These are phyloP conservation scores for Saccharomyces eubayanus DNA, from an alignment of 805 yeast species.

Conservation along the genomic window DNA sequence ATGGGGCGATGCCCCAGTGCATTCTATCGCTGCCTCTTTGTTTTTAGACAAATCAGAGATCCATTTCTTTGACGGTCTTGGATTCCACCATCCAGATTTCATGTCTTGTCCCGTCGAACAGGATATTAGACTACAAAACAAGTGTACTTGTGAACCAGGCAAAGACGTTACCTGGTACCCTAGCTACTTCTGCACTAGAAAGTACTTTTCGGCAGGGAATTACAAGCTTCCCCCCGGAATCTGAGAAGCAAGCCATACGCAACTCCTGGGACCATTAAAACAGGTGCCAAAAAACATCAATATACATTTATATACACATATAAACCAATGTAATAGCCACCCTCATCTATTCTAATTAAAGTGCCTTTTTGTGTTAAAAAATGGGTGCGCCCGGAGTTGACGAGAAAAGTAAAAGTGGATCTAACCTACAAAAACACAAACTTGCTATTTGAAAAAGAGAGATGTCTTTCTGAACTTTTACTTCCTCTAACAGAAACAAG, in stretches of 20 bases:
- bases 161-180: slow-evolving; percentile 64
- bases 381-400: not conserved
- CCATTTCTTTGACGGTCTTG: slow-evolving; percentile 67
- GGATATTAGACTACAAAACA: slow-evolving; percentile 45
- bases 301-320: not conserved
- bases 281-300: not conserved
- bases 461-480: not conserved
- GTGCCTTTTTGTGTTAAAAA: not conserved
- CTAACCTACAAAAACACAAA: not conserved
- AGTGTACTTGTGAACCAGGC: slow-evolving; percentile 53
- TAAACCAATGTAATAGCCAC: not conserved
- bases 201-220: slow-evolving; percentile 38
- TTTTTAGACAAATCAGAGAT: slow-evolving; percentile 48
- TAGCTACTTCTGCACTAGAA: slow-evolving; percentile 59
- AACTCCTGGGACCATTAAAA: not conserved
- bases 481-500: not conserved
- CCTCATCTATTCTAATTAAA: not conserved
- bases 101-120: slow-evolving; percentile 51
- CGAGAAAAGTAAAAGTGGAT: not conserved
- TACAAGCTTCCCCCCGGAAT: slow-evolving; percentile 14
- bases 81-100: slow-evolving; percentile 67
- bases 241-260: slow-evolving; percentile 4
- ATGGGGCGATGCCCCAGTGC: slow-evolving; percentile 95
- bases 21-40: slow-evolving; percentile 63
- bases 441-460: not conserved